Evolutionary conservation across 2,329 filamentous ascomycete genomes (phyloP).

Genomic region (Fusarium sp.): DNA sequence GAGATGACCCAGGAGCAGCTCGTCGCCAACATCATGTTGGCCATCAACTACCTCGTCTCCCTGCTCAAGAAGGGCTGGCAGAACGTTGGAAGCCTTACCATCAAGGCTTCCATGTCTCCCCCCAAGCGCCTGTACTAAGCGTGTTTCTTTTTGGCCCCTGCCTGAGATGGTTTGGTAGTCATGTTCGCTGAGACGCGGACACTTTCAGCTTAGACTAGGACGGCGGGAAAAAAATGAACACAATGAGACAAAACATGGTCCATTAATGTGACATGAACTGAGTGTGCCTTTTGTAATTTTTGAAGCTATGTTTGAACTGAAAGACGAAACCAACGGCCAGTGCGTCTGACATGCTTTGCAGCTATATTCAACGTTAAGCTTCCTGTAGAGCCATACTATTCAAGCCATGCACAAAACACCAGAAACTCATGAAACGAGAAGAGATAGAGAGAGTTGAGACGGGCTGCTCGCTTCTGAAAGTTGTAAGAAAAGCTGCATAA

Average conservation of each 20-base stretch:
- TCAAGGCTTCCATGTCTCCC: constrained; percentile 99
- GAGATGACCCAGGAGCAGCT: constrained; percentile 97
- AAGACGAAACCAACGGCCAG: background rate
- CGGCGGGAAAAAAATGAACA: constrained; percentile 35
- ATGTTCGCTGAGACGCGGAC: constrained; percentile 32
- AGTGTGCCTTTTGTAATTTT: background rate
- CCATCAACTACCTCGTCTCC: constrained; percentile 99
- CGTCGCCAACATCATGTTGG: constrained; percentile 98
- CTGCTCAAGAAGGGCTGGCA: constrained; percentile 99
- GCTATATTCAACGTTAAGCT: background rate
- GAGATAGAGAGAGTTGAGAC: background rate
- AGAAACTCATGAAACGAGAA: too few species aligned
- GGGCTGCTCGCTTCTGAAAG: constrained; percentile 1
- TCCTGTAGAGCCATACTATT: too few species aligned
- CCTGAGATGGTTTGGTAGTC: constrained; percentile 36
- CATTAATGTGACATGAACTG: background rate
- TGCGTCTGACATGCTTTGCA: background rate
- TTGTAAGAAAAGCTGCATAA: background rate
- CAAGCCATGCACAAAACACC: background rate
- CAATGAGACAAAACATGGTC: constrained; percentile 21
- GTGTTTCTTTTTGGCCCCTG: constrained; percentile 37
- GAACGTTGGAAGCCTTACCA: constrained; percentile 99
- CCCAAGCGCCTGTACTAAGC: constrained; percentile 96
- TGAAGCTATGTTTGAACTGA: background rate
- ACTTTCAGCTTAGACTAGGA: constrained; percentile 31